Evolutionary conservation across 805 yeast species (phyloP).

Genomic region (Lachancea sp.): DNA sequence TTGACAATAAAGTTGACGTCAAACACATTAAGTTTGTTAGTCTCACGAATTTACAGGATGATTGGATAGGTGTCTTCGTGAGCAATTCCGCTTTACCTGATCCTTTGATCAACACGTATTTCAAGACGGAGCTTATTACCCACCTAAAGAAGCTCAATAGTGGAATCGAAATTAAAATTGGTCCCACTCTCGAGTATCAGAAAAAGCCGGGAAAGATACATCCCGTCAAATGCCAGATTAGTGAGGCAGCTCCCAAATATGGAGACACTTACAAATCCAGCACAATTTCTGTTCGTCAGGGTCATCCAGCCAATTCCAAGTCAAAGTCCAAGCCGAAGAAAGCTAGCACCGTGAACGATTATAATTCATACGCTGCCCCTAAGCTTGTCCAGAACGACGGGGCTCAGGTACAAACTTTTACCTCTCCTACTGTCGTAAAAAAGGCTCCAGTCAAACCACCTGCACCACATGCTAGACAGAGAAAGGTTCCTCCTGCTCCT

Average conservation of each 20-base stretch:
- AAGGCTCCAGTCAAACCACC: conserved; percentile 18
- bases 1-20: conserved; percentile 60
- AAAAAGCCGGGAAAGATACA: conserved; percentile 85
- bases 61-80: conserved; percentile 69
- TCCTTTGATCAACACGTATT: conserved; percentile 66
- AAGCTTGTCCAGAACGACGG: not conserved
- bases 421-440: not conserved
- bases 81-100: conserved; percentile 52
- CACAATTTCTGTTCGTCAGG: conserved; percentile 71
- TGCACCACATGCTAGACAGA: conserved; percentile 11
- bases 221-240: conserved; percentile 59
- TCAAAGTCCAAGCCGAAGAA: conserved; percentile 73
- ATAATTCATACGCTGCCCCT: not conserved
- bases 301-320: conserved; percentile 65
- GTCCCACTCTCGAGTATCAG: conserved; percentile 69
- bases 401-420: not conserved
- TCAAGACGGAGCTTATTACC: conserved; percentile 85
- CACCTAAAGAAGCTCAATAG: conserved; percentile 59
- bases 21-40: conserved; percentile 54
- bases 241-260: conserved; percentile 54
- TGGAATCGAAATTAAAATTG: conserved; percentile 56
- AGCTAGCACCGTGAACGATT: conserved; percentile 19
- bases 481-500: conserved; percentile 15
- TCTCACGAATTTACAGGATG: conserved; percentile 75
- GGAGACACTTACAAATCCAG: conserved; percentile 85